phyloP scores from a whole-genome alignment of 192 early-diverging fungal species.

The Linnemannia schmuckeri region DNA sequence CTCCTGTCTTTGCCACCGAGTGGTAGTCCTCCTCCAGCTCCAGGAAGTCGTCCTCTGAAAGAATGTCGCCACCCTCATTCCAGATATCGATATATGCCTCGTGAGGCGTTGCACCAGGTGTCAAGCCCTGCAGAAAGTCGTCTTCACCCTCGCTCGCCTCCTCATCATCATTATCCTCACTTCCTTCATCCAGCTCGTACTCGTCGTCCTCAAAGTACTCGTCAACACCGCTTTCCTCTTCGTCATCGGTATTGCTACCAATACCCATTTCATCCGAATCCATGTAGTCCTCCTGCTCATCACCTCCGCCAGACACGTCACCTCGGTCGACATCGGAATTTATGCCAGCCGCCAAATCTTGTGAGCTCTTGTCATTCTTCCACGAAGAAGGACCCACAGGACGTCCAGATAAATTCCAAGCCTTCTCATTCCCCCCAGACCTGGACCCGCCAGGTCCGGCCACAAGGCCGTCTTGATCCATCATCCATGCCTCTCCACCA shows the following conservation, averaged over 20 bases:
- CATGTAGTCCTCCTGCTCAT: not conserved
- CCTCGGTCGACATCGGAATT: not conserved
- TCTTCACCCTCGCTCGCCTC: not conserved
- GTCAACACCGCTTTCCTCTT: not conserved
- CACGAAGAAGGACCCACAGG: not conserved
- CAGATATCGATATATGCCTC: conserved; percentile 26
- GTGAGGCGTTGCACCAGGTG: conserved; percentile 13
- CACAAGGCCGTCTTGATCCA: not conserved
- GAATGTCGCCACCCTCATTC: conserved; percentile 12
- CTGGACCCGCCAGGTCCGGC: conserved; percentile 1
- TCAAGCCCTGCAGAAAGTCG: not conserved
- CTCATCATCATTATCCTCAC: not conserved
- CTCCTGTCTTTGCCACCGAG: not conserved
- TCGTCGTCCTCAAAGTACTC: not conserved
- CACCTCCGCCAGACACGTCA: not conserved
- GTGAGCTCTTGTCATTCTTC: not conserved
- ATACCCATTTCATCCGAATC: not conserved
- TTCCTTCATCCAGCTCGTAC: not conserved
- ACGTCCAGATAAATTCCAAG: not conserved
- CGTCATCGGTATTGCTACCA: not conserved
- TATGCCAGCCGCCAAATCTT: not conserved
- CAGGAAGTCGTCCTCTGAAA: conserved; percentile 36
- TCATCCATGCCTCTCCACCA: conserved; percentile 14
- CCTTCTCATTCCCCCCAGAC: not conserved
- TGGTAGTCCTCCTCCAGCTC: conserved; percentile 41